phyloP scores from a whole-genome alignment of 177 flowering plant genomes.

The Viscum album region DNA sequence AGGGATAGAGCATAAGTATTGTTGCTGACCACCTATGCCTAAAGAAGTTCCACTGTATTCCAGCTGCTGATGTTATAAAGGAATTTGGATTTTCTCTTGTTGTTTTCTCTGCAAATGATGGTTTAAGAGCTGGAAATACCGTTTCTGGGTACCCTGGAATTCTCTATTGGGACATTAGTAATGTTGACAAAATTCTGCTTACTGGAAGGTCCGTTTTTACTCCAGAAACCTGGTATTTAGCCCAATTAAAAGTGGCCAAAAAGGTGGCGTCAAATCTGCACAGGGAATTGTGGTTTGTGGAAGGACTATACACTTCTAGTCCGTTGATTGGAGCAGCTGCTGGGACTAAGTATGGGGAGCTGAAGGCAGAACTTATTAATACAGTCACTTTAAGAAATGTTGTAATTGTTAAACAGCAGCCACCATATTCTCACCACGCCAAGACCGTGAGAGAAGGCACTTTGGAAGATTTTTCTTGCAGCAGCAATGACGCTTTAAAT shows the following conservation, averaged over 20 bases:
- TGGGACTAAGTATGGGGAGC: constrained; percentile 98
- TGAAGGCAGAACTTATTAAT: constrained; percentile 81
- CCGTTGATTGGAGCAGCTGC: constrained; percentile 99
- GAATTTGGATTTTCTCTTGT: no score
- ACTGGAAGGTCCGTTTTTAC: constrained; percentile 93
- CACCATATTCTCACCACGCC: constrained; percentile 97
- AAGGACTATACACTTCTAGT: constrained; percentile 97
- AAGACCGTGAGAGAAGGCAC: no score
- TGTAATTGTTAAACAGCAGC: constrained; percentile 93
- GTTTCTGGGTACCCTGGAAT: constrained; percentile 95
- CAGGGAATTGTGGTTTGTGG: constrained; percentile 96
- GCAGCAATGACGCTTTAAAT: no score
- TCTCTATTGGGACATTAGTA: constrained; percentile 96
- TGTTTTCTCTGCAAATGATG: constrained; percentile 90
- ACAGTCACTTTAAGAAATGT: constrained; percentile 93
- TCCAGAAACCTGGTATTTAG: constrained; percentile 87
- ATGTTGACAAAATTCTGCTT: constrained; percentile 93
- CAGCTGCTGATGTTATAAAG: no score
- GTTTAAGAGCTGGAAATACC: constrained; percentile 88
- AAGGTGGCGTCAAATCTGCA: constrained; percentile 93
- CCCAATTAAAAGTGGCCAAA: constrained; percentile 90
- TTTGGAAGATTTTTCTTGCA: no score
- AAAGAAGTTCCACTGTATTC: no score
- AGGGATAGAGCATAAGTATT: no score
- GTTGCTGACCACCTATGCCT: no score